Base-by-base conservation (phyloP, 441 rosid species). In the Syzygium syzygioides region DNA sequence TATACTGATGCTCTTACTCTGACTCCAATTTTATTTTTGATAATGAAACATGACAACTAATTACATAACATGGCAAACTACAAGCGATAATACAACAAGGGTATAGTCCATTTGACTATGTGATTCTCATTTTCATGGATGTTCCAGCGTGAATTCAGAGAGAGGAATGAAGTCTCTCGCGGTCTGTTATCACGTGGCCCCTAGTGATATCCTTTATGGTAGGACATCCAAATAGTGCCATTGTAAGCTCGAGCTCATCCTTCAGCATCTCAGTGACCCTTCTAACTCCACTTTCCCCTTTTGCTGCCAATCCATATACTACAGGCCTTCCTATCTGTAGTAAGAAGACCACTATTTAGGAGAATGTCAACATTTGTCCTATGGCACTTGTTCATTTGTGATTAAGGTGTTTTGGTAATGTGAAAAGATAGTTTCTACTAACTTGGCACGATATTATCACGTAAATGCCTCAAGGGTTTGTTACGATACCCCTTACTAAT, bases 171-270 rank as follows among this genome's bases (percentile, higher is more conserved):
- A 89, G 89, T 87, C 88, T 92, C 60, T 94, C 93, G 48, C 50
- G 68, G 88, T 90, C 85, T 8, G 95, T 94, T 86, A 37, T 93
- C 25, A 94, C 94, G 64, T 94, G 97, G 85, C 79, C 91, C 89
- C 99, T 95, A 45, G 94, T 94, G 71, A 97, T 94, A 89, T 95
- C 94, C 79, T 89, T 90, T 59, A 97, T 14, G 64, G 90, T 91
- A 14, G 96, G 93, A 91, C 97, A 97, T 15, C 98, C 98, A n/a
- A 95, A 92, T 85, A 95, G 97, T 13, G 97, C 96, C 98, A 96
- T 93, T 0, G 97, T 92, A 5, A 94, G 92, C 94, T 95, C 98
- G 88, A 97, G 93, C 92, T 97, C 98, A 86, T 94, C 91, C 91
- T 93, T 94, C 55, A 96, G 93, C 98, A 96, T 96, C 41, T 94